Percentiles rank a stretch among this genome's conserved stretches.
These are phyloP conservation scores for Mortierella sp. DNA, from an alignment of 371 early-diverging fungal species.

Conservation along the genomic window DNA sequence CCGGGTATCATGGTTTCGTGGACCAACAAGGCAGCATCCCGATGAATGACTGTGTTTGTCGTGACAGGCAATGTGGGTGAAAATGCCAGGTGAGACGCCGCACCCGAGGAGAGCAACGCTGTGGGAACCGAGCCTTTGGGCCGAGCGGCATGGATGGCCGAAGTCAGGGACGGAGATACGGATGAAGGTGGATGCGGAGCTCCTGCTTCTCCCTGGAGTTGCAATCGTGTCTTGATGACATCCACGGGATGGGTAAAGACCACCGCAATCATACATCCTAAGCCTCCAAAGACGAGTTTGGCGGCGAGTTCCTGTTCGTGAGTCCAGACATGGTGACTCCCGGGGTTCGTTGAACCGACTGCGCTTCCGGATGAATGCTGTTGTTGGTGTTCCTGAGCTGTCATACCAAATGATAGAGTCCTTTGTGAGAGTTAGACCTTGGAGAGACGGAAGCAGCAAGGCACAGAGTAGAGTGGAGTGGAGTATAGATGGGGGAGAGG, in stretches of 20 bases:
- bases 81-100: slow-evolving; percentile 19
- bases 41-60: slow-evolving; percentile 12
- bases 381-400: background rate
- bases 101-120: slow-evolving; percentile 1
- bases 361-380: no score
- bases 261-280: slow-evolving; percentile 56
- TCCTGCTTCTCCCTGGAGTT: slow-evolving; percentile 57
- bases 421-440: no score
- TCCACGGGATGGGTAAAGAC: slow-evolving; percentile 62
- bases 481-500: no score
- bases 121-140: slow-evolving; percentile 8
- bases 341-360: no score
- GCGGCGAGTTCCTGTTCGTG: slow-evolving; percentile 40
- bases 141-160: no score
- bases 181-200: slow-evolving; percentile 6
- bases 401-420: no score
- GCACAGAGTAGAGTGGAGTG: no score
- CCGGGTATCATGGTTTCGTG: slow-evolving; percentile 11
- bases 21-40: slow-evolving; percentile 21
- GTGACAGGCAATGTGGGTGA: slow-evolving; percentile 12
- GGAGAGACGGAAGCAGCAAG: no score
- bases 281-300: slow-evolving; percentile 56
- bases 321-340: slow-evolving; percentile 23
- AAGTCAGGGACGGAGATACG: slow-evolving; percentile 2
- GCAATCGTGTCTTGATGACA: slow-evolving; percentile 61